phyloP scores from a whole-genome alignment of 441 rosid genomes.

The Croton laevigatus region DNA sequence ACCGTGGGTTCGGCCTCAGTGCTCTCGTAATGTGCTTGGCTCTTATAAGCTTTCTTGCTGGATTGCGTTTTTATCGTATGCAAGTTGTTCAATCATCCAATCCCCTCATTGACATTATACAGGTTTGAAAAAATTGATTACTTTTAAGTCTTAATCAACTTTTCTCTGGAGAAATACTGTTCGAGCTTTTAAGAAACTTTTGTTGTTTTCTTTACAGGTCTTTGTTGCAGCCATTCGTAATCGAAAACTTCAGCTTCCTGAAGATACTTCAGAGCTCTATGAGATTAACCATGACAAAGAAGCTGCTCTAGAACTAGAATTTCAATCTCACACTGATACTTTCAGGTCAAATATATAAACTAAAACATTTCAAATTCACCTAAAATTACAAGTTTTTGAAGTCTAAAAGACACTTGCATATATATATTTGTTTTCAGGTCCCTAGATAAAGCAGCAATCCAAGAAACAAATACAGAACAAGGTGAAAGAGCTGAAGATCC shows the following conservation, averaged over 20 bases:
- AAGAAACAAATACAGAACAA: slow-evolving; percentile 14
- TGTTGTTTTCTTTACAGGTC: slow-evolving; percentile 31
- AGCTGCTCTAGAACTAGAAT: slow-evolving; percentile 36
- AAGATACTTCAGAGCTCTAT: slow-evolving; percentile 41
- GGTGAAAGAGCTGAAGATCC: slow-evolving; percentile 19
- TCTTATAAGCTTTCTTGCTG: slow-evolving; percentile 31
- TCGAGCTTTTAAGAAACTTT: not conserved
- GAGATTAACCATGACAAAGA: slow-evolving; percentile 44
- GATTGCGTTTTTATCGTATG: slow-evolving; percentile 45
- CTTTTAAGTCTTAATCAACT: not conserved
- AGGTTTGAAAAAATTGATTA: slow-evolving; percentile 30
- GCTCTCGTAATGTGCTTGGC: slow-evolving; percentile 36
- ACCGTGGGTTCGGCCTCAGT: slow-evolving; percentile 43
- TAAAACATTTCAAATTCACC: not conserved
- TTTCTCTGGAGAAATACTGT: not conserved
- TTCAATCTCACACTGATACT: slow-evolving; percentile 44
- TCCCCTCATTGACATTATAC: slow-evolving; percentile 40
- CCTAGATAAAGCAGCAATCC: slow-evolving; percentile 60
- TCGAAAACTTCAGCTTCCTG: slow-evolving; percentile 47
- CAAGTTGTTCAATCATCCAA: slow-evolving; percentile 40
- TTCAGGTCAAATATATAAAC: slow-evolving; percentile 32
- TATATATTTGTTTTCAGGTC: slow-evolving; percentile 26
- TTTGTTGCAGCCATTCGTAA: slow-evolving; percentile 49
- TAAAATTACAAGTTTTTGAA: not conserved
- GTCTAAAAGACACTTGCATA: not conserved